Conservation (phyloP, 768 basidiomycete species). For the Lyophyllum semitale region DNA sequence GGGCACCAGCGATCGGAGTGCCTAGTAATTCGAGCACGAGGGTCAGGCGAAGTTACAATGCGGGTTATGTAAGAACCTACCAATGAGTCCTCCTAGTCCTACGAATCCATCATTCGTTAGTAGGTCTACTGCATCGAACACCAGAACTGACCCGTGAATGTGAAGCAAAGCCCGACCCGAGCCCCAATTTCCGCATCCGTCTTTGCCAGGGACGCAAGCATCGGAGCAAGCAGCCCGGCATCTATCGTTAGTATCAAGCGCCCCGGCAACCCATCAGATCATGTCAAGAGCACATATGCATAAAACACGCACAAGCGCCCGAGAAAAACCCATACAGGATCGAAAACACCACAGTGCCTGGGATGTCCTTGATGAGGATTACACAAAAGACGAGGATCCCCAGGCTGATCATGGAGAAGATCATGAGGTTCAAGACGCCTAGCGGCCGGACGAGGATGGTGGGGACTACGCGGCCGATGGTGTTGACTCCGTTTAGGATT, state of each 20-base stretch:
- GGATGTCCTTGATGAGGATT: slow-evolving; percentile 28
- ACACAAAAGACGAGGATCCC: slow-evolving; percentile 38
- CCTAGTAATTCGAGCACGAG: slow-evolving; percentile 2
- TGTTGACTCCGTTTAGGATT: slow-evolving; percentile 51
- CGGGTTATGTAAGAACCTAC: slow-evolving; percentile 1
- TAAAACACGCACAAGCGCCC: slow-evolving; percentile 34
- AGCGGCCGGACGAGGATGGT: slow-evolving; percentile 32
- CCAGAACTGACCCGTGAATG: slow-evolving; percentile 13
- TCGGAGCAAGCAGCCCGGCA: slow-evolving; percentile 43
- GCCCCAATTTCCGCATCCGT: slow-evolving; percentile 54
- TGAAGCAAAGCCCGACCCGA: slow-evolving; percentile 53
- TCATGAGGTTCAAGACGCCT: slow-evolving; percentile 32
- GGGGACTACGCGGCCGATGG: slow-evolving; percentile 38
- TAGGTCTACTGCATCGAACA: background rate
- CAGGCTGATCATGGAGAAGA: slow-evolving; percentile 25
- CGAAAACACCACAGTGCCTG: slow-evolving; percentile 34
- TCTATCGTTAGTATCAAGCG: slow-evolving; percentile 26
- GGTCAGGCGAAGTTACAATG: background rate
- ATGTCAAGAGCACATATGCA: background rate
- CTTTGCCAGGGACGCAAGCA: slow-evolving; percentile 43
- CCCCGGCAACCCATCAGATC: too few relatives aligned
- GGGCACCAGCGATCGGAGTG: slow-evolving; percentile 20
- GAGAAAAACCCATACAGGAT: slow-evolving; percentile 43
- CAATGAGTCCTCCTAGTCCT: slow-evolving; percentile 24
- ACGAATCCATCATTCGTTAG: background rate